Evolutionary conservation across 345 rosid species (phyloP), one percentile per base, ranked within the genome.

Genomic region (Orychophragmus violaceus): DNA sequence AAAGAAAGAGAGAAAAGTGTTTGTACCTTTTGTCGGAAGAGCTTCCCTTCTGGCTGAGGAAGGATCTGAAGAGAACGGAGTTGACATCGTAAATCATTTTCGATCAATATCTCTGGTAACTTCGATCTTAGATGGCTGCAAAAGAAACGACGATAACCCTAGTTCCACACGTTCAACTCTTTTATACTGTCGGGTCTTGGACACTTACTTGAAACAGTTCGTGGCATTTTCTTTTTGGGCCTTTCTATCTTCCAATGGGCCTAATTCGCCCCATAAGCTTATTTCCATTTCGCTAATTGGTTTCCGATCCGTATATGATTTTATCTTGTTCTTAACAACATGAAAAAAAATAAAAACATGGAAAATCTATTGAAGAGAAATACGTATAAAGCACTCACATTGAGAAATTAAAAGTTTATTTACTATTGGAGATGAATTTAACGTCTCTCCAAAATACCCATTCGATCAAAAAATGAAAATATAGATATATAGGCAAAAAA

Each of bases 21-120:
- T 33, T 23, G 10, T 28, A 88, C 99, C 96, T 90, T 81, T 82
- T 94, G 74, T 94, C 97, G 41, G 96, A 88, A 52, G 88, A 62
- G 64, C 94, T 87, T 9, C 96, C 96, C 81, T 88, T 94, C 84
- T 87, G 95, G 82, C 96, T 88, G 77, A 94, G 86, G 86, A 94
- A 94, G 18, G 95, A 83, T 41, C 85, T 93, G 84, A 94, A 94
- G 59, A 84, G 89, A 50, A 76, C 84, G 8, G 97, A 94, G 80
- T 79, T 90, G 23, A 94, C 96, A 87, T 90, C 99, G 89, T 94
- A 90, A 45, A 94, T 94, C 99, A 94, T 94, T 35, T 27, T 74
- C 37, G 13, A 23, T 9, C 37, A 22, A 33, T n/a, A 1, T 41
- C 14, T 32, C 36, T 60, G 14, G 53, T 14, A 2, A 22, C 45